A percentile compares a stretch with the other conserved stretches of the same genome.
phyloP scores from a whole-genome alignment of 2,329 filamentous ascomycete genomes.

The Diaporthe destruens region DNA sequence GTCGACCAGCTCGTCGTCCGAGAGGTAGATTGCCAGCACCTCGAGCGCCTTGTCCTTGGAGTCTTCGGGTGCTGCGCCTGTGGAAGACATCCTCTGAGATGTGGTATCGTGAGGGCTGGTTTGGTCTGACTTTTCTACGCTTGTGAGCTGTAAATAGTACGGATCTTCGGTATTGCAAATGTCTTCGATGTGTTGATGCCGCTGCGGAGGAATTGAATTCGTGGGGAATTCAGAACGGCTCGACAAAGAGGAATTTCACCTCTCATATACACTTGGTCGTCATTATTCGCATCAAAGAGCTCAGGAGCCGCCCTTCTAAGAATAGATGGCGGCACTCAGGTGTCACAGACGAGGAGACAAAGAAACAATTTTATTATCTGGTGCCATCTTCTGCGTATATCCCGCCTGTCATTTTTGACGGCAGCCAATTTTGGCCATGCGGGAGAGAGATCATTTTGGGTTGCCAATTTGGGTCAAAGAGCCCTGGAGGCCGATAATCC shows the following conservation, averaged over 20 bases:
- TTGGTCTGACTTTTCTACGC: background rate
- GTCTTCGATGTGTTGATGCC: background rate
- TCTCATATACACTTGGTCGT: background rate
- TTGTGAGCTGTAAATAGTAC: fast-evolving
- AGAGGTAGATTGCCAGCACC: slow-evolving; percentile 13
- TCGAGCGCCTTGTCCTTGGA: slow-evolving; percentile 19
- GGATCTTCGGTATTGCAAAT: background rate
- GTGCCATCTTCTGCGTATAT: background rate
- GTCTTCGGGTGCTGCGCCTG: background rate
- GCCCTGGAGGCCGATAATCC: background rate
- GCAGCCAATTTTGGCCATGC: background rate
- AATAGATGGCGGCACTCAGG: background rate
- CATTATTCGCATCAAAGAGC: background rate
- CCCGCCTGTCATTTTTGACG: background rate
- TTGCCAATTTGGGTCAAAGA: background rate
- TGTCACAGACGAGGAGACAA: background rate
- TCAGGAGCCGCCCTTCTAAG: background rate
- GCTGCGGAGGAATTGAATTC: background rate
- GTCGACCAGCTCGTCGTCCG: slow-evolving; percentile 3
- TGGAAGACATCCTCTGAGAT: background rate
- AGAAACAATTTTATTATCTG: slow-evolving; percentile 24
- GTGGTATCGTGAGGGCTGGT: background rate
- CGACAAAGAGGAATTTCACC: background rate
- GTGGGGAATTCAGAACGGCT: no score
- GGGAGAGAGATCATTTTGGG: background rate